These are phyloP conservation scores for Colletotrichum somersetense DNA, from an alignment of 2,329 filamentous ascomycete genomes.

Conservation along the genomic window DNA sequence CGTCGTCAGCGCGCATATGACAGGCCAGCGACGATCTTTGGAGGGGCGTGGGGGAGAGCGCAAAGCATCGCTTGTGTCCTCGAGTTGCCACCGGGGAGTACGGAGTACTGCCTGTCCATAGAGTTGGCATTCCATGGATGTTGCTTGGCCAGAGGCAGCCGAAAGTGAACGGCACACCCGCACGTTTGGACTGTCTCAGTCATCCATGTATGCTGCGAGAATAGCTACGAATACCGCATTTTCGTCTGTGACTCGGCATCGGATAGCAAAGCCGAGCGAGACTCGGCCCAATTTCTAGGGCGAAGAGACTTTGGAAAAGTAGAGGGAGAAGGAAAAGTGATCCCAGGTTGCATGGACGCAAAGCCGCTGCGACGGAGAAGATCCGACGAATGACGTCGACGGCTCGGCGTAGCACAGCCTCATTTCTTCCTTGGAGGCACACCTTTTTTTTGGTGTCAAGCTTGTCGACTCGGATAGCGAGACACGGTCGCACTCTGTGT, in stretches of 20 bases:
- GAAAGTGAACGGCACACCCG: neutral
- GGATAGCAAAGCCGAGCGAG: conserved; percentile 21
- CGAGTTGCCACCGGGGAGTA: conserved; percentile 25
- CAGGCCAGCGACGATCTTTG: conserved; percentile 15
- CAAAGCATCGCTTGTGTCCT: conserved; percentile 29
- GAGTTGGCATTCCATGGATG: conserved; percentile 28
- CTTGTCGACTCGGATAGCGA: conserved; percentile 5
- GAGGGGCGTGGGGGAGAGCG: conserved; percentile 27
- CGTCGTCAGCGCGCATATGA: conserved; percentile 39
- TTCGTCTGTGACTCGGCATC: conserved; percentile 35
- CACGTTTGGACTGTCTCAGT: conserved; percentile 18
- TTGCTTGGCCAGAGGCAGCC: conserved; percentile 35
- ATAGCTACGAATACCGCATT: conserved; percentile 20
- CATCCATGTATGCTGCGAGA: neutral
- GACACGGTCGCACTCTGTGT: neutral
- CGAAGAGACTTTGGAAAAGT: conserved; percentile 9
- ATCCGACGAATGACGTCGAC: conserved; percentile 41
- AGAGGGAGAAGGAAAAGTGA: conserved; percentile 16
- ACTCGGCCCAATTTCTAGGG: neutral
- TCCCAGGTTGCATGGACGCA: conserved; percentile 32
- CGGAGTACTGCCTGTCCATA: neutral
- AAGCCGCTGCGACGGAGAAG: conserved; percentile 27
- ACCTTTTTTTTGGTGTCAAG: conserved; percentile 1
- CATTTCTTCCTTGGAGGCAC: conserved; percentile 14
- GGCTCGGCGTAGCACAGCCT: conserved; percentile 37